Evolutionary conservation across 345 rosid genomes (phyloP).

Genomic region (sweet orange (Citrus sinensis)): DNA sequence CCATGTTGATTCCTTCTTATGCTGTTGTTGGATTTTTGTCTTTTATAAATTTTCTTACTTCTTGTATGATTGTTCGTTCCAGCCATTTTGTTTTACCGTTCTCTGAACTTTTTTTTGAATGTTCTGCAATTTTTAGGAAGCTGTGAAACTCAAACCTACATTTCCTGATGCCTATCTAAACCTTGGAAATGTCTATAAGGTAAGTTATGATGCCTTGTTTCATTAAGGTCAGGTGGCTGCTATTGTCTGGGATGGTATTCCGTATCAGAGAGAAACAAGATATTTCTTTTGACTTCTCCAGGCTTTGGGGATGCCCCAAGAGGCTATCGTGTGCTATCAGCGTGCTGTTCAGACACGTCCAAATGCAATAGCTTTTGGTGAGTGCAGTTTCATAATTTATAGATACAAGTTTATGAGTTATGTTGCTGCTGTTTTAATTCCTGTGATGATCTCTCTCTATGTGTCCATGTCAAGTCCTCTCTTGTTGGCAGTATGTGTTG

Average conservation of each 20-base stretch:
- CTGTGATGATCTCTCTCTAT: background rate
- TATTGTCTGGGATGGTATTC: conserved; percentile 24
- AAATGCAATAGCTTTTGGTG: conserved; percentile 85
- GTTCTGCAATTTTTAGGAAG: conserved; percentile 59
- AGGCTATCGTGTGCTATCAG: conserved; percentile 89
- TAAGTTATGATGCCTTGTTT: conserved; percentile 37
- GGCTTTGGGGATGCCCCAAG: conserved; percentile 94
- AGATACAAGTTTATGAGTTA: background rate
- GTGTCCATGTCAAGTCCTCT: background rate
- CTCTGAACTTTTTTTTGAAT: background rate
- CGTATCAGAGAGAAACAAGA: conserved; percentile 33
- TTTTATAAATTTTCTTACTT: background rate
- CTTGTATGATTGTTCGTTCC: background rate
- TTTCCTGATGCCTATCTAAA: conserved; percentile 95
- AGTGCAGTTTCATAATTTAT: conserved; percentile 21
- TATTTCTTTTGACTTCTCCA: conserved; percentile 46
- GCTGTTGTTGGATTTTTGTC: background rate
- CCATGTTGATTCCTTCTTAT: background rate
- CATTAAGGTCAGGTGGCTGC: conserved; percentile 31
- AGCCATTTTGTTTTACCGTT: background rate
- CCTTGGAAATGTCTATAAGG: conserved; percentile 98
- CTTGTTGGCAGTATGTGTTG: background rate
- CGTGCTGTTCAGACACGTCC: conserved; percentile 85
- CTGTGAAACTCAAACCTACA: conserved; percentile 82
- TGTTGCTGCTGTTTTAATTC: background rate